These are phyloP conservation scores for Rhodocollybia butyracea DNA, from an alignment of 768 basidiomycete genomes.

Conservation along the genomic window DNA sequence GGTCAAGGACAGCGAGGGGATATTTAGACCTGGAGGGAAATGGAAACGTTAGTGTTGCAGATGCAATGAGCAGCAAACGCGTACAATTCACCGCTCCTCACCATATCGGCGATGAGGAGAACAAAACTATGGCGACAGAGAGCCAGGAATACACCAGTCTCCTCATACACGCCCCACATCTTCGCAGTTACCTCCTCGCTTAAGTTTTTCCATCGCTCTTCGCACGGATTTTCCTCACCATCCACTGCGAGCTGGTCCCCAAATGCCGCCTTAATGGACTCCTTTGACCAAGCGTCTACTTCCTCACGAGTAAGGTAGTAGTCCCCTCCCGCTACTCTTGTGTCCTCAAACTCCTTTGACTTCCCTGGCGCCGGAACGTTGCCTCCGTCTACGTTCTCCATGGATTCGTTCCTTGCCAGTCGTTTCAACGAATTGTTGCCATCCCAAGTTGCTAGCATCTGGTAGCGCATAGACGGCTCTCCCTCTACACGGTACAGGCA, in stretches of 20 bases:
- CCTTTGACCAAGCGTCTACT: constrained; percentile 20
- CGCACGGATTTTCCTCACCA: constrained; percentile 12
- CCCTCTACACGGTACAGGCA: constrained; percentile 13
- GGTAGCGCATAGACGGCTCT: constrained; percentile 6
- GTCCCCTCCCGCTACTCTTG: constrained; percentile 9
- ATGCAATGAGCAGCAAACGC: neutral
- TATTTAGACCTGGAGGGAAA: constrained; percentile 2
- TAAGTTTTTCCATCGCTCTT: constrained; percentile 16
- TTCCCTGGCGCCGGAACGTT: neutral
- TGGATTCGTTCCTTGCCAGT: neutral
- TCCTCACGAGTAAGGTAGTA: constrained; percentile 18
- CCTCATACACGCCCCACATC: constrained; percentile 19
- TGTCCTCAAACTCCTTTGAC: constrained; percentile 13
- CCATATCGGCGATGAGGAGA: constrained; percentile 21
- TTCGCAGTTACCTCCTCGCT: constrained; percentile 8
- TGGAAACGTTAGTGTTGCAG: neutral
- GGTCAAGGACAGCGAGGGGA: constrained; percentile 4
- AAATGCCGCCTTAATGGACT: neutral
- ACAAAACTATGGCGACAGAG: constrained; percentile 23
- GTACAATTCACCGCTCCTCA: constrained; percentile 25
- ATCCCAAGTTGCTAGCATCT: constrained; percentile 10
- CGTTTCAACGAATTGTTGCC: constrained; percentile 14
- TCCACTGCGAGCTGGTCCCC: neutral
- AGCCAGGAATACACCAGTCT: constrained; percentile 21
- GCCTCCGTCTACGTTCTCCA: neutral